Base-by-base conservation (phyloP, 106 monocot species). In the Ottelia alismoides region DNA sequence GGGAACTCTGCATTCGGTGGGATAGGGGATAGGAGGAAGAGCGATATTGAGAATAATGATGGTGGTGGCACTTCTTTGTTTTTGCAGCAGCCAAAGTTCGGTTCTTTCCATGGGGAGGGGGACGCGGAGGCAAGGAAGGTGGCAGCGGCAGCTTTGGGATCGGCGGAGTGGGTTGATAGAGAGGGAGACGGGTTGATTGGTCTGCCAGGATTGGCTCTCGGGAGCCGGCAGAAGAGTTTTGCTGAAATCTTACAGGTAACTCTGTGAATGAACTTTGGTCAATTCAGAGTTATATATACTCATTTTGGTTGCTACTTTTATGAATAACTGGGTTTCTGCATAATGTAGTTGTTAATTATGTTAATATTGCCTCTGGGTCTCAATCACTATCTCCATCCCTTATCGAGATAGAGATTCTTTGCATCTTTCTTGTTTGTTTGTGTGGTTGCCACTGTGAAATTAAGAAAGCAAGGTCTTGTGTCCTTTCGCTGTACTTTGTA, bases 11-110 rank as follows among this genome's bases (percentile, higher is more conserved):
- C 47, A 17, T 27, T 69, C 1, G 84, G 79, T 7, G 84, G 79
- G 24, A 76, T 76, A 31, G 85, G 73, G 1, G 76, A 79, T 63
- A 56, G 56, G 52, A 85, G 76, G 66, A 80, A 67, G 19, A 11
- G 14, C n/a, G n/a, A n/a, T 9, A 54, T 27, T 23, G 17, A 45
- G 18, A 31, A 17, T 22, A 61, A 58, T 11, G 55, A 50, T 29
- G 65, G 66, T 31, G 53, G 46, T 2, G 60, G 58, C 17, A 25
- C 63, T 17, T 76, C 76, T 20, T 58, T 80, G 19, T 80, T 76
- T 53, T 66, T 76, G 26, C 49, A 61, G 61, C 72, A 79, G 40
- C 69, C 58, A 2, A 66, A 71, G 26, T 70, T 64, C 53, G 45
- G 55, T 25, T 27, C 51, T 20, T 20, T n/a, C 2, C 56, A 44